These are phyloP conservation scores for Coemansia nantahalensis DNA, from an alignment of 192 early-diverging fungal species.

Conservation along the genomic window DNA sequence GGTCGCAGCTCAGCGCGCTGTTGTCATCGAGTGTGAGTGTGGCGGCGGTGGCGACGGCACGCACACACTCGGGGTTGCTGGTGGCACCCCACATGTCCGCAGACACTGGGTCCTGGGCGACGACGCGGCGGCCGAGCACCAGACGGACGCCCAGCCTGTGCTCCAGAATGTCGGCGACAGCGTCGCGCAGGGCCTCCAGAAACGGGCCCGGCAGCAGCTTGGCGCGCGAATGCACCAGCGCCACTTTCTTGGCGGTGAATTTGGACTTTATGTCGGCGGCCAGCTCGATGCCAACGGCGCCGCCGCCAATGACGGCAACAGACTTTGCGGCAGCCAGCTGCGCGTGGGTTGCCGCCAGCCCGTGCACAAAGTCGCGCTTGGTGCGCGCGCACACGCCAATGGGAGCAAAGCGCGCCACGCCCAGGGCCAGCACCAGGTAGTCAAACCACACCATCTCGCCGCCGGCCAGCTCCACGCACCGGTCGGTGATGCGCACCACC, in stretches of 20 bases:
- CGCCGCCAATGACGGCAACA: constrained; percentile 66
- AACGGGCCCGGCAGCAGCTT: constrained; percentile 34
- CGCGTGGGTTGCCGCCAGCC: constrained; percentile 14
- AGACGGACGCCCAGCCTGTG: constrained; percentile 30
- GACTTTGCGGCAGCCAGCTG: constrained; percentile 49
- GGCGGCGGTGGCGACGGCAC: constrained; percentile 2
- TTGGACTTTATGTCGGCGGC: constrained; percentile 62
- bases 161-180: constrained; percentile 19
- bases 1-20: constrained; percentile 10
- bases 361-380: constrained; percentile 25
- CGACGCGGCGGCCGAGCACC: constrained; percentile 25
- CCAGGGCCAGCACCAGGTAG: constrained; percentile 46
- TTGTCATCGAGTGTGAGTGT: constrained; percentile 19
- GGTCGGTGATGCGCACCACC: constrained; percentile 37
- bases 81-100: constrained; percentile 10
- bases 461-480: constrained; percentile 21
- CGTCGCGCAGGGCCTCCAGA: constrained; percentile 21
- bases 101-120: constrained; percentile 16
- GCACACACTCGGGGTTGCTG: constrained; percentile 1
- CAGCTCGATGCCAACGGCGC: constrained; percentile 74
- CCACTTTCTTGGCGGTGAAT: constrained; percentile 37
- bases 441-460: constrained; percentile 38
- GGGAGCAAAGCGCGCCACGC: constrained; percentile 30
- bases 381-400: constrained; percentile 31
- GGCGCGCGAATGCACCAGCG: constrained; percentile 35